Evolutionary conservation across 2,329 filamentous ascomycete species (phyloP).

Genomic region (Neoarthrinium moseri): DNA sequence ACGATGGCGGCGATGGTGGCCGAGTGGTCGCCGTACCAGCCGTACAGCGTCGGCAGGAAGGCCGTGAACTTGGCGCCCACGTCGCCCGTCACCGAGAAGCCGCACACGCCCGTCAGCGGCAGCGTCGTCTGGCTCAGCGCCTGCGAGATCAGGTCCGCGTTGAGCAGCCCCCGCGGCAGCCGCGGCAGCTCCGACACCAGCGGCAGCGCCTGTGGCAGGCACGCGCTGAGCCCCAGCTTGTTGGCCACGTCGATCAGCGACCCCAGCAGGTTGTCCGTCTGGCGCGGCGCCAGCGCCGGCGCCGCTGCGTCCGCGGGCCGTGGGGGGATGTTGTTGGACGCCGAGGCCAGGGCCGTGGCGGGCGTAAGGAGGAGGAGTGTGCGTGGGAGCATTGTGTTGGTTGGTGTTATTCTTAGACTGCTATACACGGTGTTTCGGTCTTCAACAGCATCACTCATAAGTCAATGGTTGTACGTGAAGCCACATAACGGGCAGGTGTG

Average conservation of each 20-base stretch:
- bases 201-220: conserved; percentile 19
- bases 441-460: too few species aligned
- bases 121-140: conserved; percentile 24
- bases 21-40: conserved; percentile 20
- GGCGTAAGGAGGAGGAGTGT: too few species aligned
- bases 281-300: background rate
- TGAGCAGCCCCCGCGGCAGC: conserved; percentile 18
- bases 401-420: too few species aligned
- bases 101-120: conserved; percentile 19
- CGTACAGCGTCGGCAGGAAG: conserved; percentile 23
- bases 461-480: too few species aligned
- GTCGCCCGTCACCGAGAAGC: conserved; percentile 21
- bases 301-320: background rate
- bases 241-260: background rate
- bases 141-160: conserved; percentile 17
- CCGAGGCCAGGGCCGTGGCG: too few species aligned
- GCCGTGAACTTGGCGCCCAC: conserved; percentile 17
- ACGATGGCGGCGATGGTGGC: conserved; percentile 15
- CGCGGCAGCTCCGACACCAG: conserved; percentile 19
- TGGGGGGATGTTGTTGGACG: too few species aligned
- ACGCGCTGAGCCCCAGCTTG: conserved; percentile 16
- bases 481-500: too few species aligned
- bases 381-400: too few species aligned
- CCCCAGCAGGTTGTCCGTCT: background rate
- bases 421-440: too few species aligned